Base-by-base conservation (phyloP, 2,329 filamentous ascomycete species). In the Daldinia eschscholtzii region DNA sequence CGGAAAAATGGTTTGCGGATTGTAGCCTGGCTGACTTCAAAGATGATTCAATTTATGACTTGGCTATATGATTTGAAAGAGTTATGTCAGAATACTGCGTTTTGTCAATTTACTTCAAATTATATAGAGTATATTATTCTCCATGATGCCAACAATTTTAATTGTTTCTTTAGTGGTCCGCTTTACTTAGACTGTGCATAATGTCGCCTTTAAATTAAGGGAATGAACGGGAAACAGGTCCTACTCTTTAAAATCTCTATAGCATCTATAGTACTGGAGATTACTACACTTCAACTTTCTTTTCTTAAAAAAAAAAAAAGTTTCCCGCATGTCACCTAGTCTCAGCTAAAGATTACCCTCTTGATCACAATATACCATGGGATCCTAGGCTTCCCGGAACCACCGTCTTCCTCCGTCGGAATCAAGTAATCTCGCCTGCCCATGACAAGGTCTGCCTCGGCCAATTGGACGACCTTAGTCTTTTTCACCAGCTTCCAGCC, bases 401-500 rank as follows among this genome's bases (percentile, higher is more conserved):
- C 7, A 30, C 26, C 26, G 26, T 33, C 46, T n/a, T 4, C 46
- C 46, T 52, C 46, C 26, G 7, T 3, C 41, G 46, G 7, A 6
- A 33, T 7, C 3, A 52, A 18, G 15, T 52, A 52, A 3, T 52
- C 26, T 6, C 46, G 15, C 26, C 46, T 52, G 13, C 46, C 46
- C 26, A 13, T 52, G 26, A 33, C 46, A 7, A 52, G 46, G 10
- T 52, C 46, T 15, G 1, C 46, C 15, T 52, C 26, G 15, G 46
- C 26, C 7, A 52, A 52, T 10, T 15, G 15, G n/a, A 52, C 15
- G 18, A 52, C 13, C 46, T 12, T 33, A 12, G 46, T 76, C 9
- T 64, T 44, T 66, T 76, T 77, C n/a, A 74, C 35, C 9, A 76
- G 20, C 35, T 76, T 77, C 76, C 76, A 76, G 26, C 68, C 71